Conservation (phyloP, 179 eudicot genomes). For the Sideroxylon spinosum region DNA sequence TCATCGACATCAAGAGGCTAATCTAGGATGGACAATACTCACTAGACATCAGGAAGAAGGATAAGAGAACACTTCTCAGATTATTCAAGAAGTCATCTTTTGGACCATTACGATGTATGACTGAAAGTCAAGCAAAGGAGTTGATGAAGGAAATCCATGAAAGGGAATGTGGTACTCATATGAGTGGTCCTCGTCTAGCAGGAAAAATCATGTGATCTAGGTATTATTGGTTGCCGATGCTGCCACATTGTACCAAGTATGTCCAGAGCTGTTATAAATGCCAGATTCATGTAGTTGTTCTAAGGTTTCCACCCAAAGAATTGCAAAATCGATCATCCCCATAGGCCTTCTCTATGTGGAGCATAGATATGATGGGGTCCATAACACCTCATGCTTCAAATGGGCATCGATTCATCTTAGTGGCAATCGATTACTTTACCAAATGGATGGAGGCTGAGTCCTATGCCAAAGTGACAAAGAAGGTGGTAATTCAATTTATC, state of each 20-base stretch:
- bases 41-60: no score
- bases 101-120: neutral
- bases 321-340: neutral
- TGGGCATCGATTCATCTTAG: slow-evolving; percentile 4
- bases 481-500: neutral
- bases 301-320: neutral
- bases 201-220: neutral
- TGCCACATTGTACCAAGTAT: neutral
- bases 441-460: no score
- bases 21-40: no score
- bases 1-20: no score
- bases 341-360: neutral
- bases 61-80: no score
- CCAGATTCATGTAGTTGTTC: neutral
- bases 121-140: neutral
- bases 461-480: no score
- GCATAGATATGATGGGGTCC: neutral
- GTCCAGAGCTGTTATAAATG: neutral
- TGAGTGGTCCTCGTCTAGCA: neutral
- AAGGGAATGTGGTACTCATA: neutral
- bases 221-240: neutral
- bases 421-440: slow-evolving; percentile 11
- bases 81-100: neutral
- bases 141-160: neutral
- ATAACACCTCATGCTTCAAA: neutral